These are phyloP conservation scores for Colletotrichum sp. DNA, from an alignment of 2,329 filamentous ascomycete species.

Conservation along the genomic window DNA sequence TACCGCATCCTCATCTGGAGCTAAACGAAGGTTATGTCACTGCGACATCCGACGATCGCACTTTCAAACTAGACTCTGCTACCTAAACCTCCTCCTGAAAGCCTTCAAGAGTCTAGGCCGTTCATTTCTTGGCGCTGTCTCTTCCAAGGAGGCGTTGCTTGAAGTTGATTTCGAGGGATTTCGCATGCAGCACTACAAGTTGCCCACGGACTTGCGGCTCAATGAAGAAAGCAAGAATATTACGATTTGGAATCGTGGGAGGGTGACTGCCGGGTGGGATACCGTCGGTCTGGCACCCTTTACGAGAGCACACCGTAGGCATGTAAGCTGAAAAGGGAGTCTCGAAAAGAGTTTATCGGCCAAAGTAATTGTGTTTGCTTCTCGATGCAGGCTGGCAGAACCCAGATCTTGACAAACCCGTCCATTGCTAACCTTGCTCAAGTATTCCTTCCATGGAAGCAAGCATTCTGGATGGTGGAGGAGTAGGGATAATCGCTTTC, in stretches of 20 bases:
- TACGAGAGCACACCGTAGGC: not conserved
- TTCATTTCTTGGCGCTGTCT: not conserved
- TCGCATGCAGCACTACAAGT: not conserved
- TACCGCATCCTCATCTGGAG: accelerated
- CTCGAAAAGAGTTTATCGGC: not conserved
- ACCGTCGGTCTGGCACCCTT: not conserved
- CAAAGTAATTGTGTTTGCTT: not conserved
- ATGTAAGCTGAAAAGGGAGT: not conserved
- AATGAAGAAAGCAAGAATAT: not conserved
- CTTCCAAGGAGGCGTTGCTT: accelerated
- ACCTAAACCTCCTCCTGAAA: accelerated
- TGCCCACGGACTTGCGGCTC: accelerated
- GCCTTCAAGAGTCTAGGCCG: not conserved
- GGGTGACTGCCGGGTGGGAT: not conserved
- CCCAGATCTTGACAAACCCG: not conserved
- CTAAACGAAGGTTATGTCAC: not conserved
- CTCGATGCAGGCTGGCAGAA: not conserved
- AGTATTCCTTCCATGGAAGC: not conserved
- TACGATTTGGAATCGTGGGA: not conserved
- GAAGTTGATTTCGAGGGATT: not conserved
- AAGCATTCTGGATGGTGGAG: not conserved
- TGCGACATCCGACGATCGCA: not conserved
- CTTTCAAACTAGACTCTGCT: not conserved
- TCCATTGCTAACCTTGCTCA: not conserved
- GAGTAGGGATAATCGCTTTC: not conserved